Conservation (phyloP, 352 stramenopile species). For the Phytophthora pluvialis region DNA sequence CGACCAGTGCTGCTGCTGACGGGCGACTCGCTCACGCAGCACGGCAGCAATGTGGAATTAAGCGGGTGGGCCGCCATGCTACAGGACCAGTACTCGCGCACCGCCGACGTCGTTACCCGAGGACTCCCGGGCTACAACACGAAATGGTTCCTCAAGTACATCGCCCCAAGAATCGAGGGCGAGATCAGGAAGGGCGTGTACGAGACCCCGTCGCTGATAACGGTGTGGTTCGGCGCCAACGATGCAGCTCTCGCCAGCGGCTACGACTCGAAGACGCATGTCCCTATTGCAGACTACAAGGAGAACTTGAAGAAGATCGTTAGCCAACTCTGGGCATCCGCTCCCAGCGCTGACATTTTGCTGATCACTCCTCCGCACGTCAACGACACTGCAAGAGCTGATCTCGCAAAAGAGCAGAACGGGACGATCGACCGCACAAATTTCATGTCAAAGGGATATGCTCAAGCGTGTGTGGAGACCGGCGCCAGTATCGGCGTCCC, state of each 20-base stretch:
- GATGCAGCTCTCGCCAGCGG: slow-evolving; percentile 28
- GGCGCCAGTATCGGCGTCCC: slow-evolving; percentile 26
- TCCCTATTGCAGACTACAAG: slow-evolving; percentile 24
- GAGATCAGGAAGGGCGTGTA: slow-evolving; percentile 29
- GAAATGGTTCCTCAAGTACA: slow-evolving; percentile 52
- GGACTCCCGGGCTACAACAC: slow-evolving; percentile 50
- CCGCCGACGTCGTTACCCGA: slow-evolving; percentile 46
- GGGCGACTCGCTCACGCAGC: slow-evolving; percentile 54
- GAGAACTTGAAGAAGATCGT: slow-evolving; percentile 24
- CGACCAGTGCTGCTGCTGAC: slow-evolving; percentile 38
- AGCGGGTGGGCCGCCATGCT: slow-evolving; percentile 43
- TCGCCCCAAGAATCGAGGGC: slow-evolving; percentile 14
- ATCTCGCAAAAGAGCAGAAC: slow-evolving; percentile 22
- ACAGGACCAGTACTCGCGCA: slow-evolving; percentile 40
- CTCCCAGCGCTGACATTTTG: slow-evolving; percentile 38
- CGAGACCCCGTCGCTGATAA: slow-evolving; percentile 22
- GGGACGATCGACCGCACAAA: slow-evolving; percentile 24
- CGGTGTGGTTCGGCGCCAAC: slow-evolving; percentile 35
- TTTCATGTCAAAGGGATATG: slow-evolving; percentile 34
- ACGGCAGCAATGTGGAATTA: slow-evolving; percentile 27
- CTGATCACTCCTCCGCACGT: slow-evolving; percentile 43
- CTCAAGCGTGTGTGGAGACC: slow-evolving; percentile 43
- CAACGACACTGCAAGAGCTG: slow-evolving; percentile 16
- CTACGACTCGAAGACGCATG: slow-evolving; percentile 22
- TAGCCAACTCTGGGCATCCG: slow-evolving; percentile 1